Base-by-base conservation (phyloP, 2,329 filamentous ascomycete species). In the Cercospora sesami region DNA sequence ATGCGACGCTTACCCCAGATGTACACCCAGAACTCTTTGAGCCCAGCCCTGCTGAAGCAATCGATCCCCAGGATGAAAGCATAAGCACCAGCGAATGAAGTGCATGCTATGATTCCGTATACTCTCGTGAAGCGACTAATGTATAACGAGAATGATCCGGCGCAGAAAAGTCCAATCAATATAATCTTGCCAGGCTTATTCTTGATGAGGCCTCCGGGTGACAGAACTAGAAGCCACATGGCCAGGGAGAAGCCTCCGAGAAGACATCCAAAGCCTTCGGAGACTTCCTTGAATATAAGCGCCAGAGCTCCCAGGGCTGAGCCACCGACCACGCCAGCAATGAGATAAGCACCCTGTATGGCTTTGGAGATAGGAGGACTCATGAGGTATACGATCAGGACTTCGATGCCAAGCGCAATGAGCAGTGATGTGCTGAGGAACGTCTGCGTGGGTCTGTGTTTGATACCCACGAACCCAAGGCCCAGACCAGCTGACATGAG, bases 11-110 rank as follows among this genome's bases (percentile, higher is more conserved):
- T 78, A 87, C 86, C 83, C 94, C 94, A 98, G 42, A 96, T 85
- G 78, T 96, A 98, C 5, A 92, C 86, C 94, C 94, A 98, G 73
- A 97, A 97, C 78, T 98, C 94, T 79, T 97, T 97, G 74, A 96
- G 82, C 0, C 94, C 94, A n/a, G 93, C 93, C 70, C 89, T 85
- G 75, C 90, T 94, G 74, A 94, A 96, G 79, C 93, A 96, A 78
- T 98, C 94, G 67, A 98, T 91, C 2, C 94, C 94, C 2, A 98
- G 80, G 14, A 96, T 86, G 0, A 90, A 84, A 3, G 87, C 87
- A 0, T 93, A 97, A 3, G 93, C 90, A 7, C 94, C 94, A 4
- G 88, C 86, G 76, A 97, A 96, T 0, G 94, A 87, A 12, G 93
- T 93, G 59, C 87, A 87, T 12, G 83, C 83, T 42, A 97, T 94